Evolutionary conservation across 1,139 yeast genomes (phyloP), one percentile per base, ranked within the genome.

Genomic region (Hansenula sp.): DNA sequence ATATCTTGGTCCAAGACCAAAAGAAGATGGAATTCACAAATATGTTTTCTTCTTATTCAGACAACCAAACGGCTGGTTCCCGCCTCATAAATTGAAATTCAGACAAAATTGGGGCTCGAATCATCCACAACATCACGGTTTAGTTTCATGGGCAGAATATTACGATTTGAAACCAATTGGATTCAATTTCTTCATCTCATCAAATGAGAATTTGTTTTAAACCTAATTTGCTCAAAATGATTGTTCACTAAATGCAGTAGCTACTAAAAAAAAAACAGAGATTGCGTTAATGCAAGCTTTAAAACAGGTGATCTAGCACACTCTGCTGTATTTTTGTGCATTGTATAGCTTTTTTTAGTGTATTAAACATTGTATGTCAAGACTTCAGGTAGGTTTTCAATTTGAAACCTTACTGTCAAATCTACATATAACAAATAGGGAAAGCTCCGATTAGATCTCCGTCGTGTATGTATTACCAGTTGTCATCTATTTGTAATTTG

Each of bases 21-120:
- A 95, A 32, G 75, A 77, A 44, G 77, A 77, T 2, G 90, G 92
- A 27, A 75, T 77, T 57, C 95, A 87, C 64, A 75, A 95, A 46
- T 87, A 87, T 57, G 86, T 83, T 25, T 83, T 82, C 53, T 60
- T 85, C 46, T 66, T 87, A 46, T 85, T 73, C 62, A 80, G 79
- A 63, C 89, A 83, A 66, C 58, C 73, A 65, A 29, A 59, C 55
- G 35, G 59, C 48, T 38, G 37, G 1, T 39, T 41, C 4, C 35
- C 38, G 18, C 34, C 20, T 24, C 37, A 27, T 13, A 31, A 31
- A 7, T 27, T 41, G 5, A 32, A 62, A 29, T 86, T 74, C 55
- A 73, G 95, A 58, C 80, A 84, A 26, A 82, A 71, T 55, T 88
- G 95, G 95, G 95, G 95, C 30, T 80, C 87, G 20, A 86, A 82